Conservation (phyloP, 495 filamentous ascomycete genomes). For the Talaromyces trachyspermus region DNA sequence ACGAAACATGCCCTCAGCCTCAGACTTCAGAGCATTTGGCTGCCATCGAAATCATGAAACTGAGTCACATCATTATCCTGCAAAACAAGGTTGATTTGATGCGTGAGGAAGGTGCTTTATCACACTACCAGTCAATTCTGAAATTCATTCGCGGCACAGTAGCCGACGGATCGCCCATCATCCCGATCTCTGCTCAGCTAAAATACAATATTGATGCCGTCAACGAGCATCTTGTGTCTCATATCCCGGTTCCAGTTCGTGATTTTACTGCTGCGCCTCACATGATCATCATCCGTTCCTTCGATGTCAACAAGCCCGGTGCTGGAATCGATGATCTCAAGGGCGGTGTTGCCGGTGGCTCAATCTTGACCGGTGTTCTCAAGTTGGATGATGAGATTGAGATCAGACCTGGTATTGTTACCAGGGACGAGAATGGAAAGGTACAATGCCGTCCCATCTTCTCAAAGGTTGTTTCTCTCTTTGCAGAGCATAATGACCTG, state of each 20-base stretch:
- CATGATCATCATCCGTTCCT: constrained; percentile 98
- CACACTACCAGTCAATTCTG: constrained; percentile 90
- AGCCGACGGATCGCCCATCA: constrained; percentile 90
- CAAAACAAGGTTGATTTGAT: constrained; percentile 99
- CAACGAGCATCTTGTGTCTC: constrained; percentile 86
- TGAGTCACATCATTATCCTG: constrained; percentile 95
- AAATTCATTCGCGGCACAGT: constrained; percentile 98
- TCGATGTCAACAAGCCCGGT: constrained; percentile 99
- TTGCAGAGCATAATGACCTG: constrained; percentile 95
- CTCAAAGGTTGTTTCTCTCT: constrained; percentile 87
- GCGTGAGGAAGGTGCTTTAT: constrained; percentile 82
- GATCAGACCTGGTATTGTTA: constrained; percentile 92
- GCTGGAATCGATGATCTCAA: constrained; percentile 99
- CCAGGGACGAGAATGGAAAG: constrained; percentile 84
- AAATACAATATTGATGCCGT: constrained; percentile 99
- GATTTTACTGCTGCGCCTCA: constrained; percentile 87
- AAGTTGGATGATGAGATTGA: constrained; percentile 97
- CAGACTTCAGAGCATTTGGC: constrained; percentile 98
- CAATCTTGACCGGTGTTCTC: constrained; percentile 89
- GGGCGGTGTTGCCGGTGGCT: constrained; percentile 96
- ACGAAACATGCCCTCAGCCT: constrained; percentile 98
- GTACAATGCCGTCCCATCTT: constrained; percentile 96
- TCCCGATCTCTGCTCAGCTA: constrained; percentile 95
- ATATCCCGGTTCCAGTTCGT: constrained; percentile 82
- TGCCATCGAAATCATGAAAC: constrained; percentile 98